A percentile compares a stretch with the other conserved stretches of the same genome.
These are phyloP conservation scores for Metschnikowia gruessii DNA, from an alignment of 805 yeast species.

Conservation along the genomic window DNA sequence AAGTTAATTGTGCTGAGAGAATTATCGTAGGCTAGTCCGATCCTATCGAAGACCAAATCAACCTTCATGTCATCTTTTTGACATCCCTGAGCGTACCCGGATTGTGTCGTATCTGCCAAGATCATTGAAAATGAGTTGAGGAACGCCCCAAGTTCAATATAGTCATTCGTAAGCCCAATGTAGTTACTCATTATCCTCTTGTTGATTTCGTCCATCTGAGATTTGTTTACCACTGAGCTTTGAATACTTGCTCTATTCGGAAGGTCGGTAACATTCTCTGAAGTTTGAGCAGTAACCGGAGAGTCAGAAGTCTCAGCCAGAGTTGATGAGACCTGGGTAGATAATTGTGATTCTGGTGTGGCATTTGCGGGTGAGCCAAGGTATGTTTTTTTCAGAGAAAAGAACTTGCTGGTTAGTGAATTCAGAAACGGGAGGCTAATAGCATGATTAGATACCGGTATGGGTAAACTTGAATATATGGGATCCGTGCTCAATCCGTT, in stretches of 20 bases:
- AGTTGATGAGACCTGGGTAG: slow-evolving; percentile 14
- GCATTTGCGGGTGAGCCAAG: slow-evolving; percentile 1
- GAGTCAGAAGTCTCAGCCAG: slow-evolving; percentile 22
- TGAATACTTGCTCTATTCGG: slow-evolving; percentile 16
- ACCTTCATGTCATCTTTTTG: slow-evolving; percentile 28
- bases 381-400: slow-evolving; percentile 1
- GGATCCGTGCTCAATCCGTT: slow-evolving; percentile 39
- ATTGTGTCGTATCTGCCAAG: slow-evolving; percentile 29
- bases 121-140: slow-evolving; percentile 55
- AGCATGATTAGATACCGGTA: slow-evolving; percentile 28
- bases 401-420: slow-evolving; percentile 13
- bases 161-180: slow-evolving; percentile 57
- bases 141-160: slow-evolving; percentile 69
- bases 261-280: slow-evolving; percentile 11
- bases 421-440: slow-evolving; percentile 33
- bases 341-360: slow-evolving; percentile 22
- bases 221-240: slow-evolving; percentile 16
- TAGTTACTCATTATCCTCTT: slow-evolving; percentile 53
- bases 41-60: slow-evolving; percentile 55
- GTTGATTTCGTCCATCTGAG: slow-evolving; percentile 56
- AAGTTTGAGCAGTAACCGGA: slow-evolving; percentile 6
- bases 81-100: slow-evolving; percentile 19
- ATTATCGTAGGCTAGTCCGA: slow-evolving; percentile 84
- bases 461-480: slow-evolving; percentile 34
- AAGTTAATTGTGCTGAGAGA: slow-evolving; percentile 51